Evolutionary conservation across 1,139 yeast genomes (phyloP).

Genomic region (Waltiozyma sp.): DNA sequence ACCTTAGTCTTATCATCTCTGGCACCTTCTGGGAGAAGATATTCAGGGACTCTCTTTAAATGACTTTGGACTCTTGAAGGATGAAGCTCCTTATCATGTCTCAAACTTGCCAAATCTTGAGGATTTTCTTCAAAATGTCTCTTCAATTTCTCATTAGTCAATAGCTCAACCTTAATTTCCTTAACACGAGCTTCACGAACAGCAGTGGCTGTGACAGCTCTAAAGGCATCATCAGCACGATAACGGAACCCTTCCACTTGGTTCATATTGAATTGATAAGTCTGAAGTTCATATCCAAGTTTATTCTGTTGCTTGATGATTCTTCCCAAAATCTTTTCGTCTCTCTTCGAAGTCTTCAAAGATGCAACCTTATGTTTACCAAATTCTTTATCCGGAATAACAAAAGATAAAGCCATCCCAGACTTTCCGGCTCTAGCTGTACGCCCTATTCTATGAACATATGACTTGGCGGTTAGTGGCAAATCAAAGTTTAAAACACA

Average conservation of each 20-base stretch:
- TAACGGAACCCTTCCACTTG: conserved; percentile 95
- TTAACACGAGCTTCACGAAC: conserved; percentile 89
- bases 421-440: conserved; percentile 96
- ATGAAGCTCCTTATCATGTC: conserved; percentile 87
- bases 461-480: conserved; percentile 82
- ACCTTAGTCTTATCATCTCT: conserved; percentile 46
- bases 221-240: conserved; percentile 93
- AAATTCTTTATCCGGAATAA: conserved; percentile 70
- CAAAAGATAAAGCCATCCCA: conserved; percentile 92
- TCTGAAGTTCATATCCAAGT: conserved; percentile 61
- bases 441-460: conserved; percentile 92
- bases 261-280: conserved; percentile 83
- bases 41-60: conserved; percentile 86
- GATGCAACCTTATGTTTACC: conserved; percentile 85
- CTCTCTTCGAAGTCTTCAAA: conserved; percentile 60
- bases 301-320: conserved; percentile 70
- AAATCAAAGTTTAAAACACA: conserved; percentile 94
- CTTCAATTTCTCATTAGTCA: conserved; percentile 82
- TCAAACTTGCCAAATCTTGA: conserved; percentile 77
- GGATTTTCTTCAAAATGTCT: conserved; percentile 97
- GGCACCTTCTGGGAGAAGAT: conserved; percentile 75
- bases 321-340: conserved; percentile 73
- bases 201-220: conserved; percentile 85
- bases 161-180: conserved; percentile 79
- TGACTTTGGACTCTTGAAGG: conserved; percentile 77